These are phyloP conservation scores for Eutypella sp. DNA, from an alignment of 2,329 filamentous ascomycete genomes.

Conservation along the genomic window DNA sequence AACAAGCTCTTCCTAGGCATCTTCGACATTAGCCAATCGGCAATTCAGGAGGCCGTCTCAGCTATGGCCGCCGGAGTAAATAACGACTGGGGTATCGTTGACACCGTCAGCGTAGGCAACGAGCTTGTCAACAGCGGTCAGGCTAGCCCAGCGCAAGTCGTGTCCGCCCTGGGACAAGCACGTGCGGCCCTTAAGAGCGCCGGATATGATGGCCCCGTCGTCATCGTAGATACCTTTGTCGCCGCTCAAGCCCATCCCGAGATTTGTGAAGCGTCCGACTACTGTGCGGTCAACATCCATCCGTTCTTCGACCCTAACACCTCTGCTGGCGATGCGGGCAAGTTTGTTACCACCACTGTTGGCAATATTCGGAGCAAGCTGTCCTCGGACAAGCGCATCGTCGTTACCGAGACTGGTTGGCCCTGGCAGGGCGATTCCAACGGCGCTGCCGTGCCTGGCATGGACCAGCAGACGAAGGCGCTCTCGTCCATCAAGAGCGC, in stretches of 20 bases:
- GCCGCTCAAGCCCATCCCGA: constrained; percentile 61
- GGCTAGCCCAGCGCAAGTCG: constrained; percentile 48
- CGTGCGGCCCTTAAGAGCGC: constrained; percentile 52
- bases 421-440: constrained; percentile 65
- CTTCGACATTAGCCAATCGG: constrained; percentile 52
- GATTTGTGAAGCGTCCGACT: constrained; percentile 70
- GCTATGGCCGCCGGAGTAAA: constrained; percentile 55
- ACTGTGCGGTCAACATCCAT: constrained; percentile 77
- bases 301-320: constrained; percentile 73
- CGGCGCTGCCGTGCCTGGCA: constrained; percentile 61
- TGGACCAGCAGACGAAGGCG: constrained; percentile 61
- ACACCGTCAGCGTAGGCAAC: constrained; percentile 75
- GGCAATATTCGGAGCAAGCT: constrained; percentile 37
- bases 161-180: constrained; percentile 52
- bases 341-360: constrained; percentile 59
- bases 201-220: constrained; percentile 69
- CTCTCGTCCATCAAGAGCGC: constrained; percentile 57
- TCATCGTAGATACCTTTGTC: constrained; percentile 75
- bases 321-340: constrained; percentile 56
- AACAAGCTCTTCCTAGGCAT: constrained; percentile 73
- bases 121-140: constrained; percentile 67
- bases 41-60: constrained; percentile 49
- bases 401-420: constrained; percentile 85
- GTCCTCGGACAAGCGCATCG: constrained; percentile 49
- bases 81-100: constrained; percentile 62